A percentile compares a stretch with the other conserved stretches of the same genome.
Evolutionary conservation across 495 filamentous ascomycete genomes (phyloP).

Genomic region (Podospora appendiculata): DNA sequence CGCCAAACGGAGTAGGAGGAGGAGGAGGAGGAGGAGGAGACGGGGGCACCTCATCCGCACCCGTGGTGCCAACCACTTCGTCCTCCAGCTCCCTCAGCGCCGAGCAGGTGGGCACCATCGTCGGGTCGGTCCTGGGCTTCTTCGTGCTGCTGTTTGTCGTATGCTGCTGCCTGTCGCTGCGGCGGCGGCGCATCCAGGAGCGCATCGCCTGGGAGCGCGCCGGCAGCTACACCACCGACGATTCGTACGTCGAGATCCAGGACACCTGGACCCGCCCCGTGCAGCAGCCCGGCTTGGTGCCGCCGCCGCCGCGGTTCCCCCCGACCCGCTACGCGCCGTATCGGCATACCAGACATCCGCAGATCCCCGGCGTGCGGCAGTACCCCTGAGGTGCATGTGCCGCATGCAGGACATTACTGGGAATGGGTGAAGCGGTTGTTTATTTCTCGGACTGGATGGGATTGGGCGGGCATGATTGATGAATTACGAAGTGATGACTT

Average conservation of each 20-base stretch:
- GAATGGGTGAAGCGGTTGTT: not conserved
- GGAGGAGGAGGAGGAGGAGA: not conserved
- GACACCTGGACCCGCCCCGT: not conserved
- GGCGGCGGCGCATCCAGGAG: not conserved
- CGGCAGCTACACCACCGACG: not conserved
- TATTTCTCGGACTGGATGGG: not conserved
- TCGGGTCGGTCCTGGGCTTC: not conserved
- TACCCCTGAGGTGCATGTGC: slow-evolving; percentile 1
- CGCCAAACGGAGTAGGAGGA: not conserved
- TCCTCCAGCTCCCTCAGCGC: not conserved
- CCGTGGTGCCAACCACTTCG: not conserved
- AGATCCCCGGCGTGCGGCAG: not conserved
- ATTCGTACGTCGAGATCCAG: not conserved
- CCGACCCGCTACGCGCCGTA: not conserved
- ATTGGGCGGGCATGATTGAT: not conserved
- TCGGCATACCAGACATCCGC: not conserved
- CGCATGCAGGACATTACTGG: too few species aligned
- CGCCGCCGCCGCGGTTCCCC: not conserved
- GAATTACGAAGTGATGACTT: not conserved
- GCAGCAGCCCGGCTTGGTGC: not conserved
- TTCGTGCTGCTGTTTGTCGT: not conserved
- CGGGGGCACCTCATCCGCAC: not conserved
- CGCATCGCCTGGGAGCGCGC: not conserved
- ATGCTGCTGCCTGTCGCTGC: not conserved
- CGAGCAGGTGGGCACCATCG: not conserved